These are phyloP conservation scores for Escovopsis sp. DNA, from an alignment of 2,329 filamentous ascomycete genomes.

Conservation along the genomic window DNA sequence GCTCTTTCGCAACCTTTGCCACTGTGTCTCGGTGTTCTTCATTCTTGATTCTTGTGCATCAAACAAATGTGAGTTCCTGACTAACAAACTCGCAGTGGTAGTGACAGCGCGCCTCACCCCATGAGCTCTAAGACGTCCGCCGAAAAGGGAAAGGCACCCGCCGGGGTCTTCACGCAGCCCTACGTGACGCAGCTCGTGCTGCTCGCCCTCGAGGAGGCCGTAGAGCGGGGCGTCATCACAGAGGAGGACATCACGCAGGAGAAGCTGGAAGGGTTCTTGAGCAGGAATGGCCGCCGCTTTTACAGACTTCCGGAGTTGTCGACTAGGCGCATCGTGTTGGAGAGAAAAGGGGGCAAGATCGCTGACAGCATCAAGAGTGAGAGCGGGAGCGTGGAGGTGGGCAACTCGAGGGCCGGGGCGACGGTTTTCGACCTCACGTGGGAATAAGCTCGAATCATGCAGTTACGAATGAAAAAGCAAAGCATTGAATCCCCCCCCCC, in stretches of 20 bases:
- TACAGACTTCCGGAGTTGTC: conserved; percentile 27
- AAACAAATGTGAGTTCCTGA: background rate
- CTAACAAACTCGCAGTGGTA: conserved; percentile 23
- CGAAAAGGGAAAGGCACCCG: conserved; percentile 40
- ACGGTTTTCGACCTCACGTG: conserved; percentile 28
- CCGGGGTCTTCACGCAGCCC: conserved; percentile 69
- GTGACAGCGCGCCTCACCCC: conserved; percentile 51
- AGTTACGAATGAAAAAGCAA: too few species aligned
- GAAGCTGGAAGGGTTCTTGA: conserved; percentile 39
- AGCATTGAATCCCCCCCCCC: too few species aligned
- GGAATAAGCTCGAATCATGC: conserved; percentile 6
- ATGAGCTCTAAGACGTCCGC: conserved; percentile 38
- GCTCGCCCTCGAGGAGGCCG: conserved; percentile 43
- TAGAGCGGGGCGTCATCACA: conserved; percentile 36
- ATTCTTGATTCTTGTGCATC: background rate
- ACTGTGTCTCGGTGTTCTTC: too few species aligned
- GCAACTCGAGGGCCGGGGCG: conserved; percentile 26
- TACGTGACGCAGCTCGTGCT: conserved; percentile 52
- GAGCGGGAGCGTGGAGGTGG: conserved; percentile 27
- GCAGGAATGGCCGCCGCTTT: conserved; percentile 36
- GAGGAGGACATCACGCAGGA: conserved; percentile 40
- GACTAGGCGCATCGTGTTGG: conserved; percentile 20
- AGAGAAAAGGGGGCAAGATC: conserved; percentile 27
- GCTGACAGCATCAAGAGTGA: conserved; percentile 22
- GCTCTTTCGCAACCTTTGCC: background rate